phyloP scores from a whole-genome alignment of 805 yeast species.

The Cyberlindnera euphorbiae region DNA sequence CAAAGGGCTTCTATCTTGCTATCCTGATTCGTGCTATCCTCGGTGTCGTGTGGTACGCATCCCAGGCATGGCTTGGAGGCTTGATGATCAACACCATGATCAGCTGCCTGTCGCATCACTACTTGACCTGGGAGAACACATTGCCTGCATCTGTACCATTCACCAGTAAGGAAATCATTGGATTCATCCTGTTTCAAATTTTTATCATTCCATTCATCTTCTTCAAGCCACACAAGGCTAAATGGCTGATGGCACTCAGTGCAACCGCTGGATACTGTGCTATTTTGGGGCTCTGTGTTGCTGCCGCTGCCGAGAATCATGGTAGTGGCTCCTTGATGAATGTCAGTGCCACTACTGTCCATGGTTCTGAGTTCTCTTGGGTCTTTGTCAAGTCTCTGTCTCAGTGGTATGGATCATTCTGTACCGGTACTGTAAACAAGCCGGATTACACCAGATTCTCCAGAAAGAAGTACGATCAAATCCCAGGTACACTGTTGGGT shows the following conservation, averaged over 20 bases:
- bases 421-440: constrained; percentile 34
- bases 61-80: constrained; percentile 9
- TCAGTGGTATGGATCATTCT: constrained; percentile 35
- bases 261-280: constrained; percentile 1
- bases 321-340: constrained; percentile 6
- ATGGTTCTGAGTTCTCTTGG: constrained; percentile 27
- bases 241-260: neutral
- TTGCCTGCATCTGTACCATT: constrained; percentile 8
- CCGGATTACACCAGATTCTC: constrained; percentile 37
- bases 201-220: constrained; percentile 2
- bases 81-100: constrained; percentile 4
- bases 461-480: constrained; percentile 19
- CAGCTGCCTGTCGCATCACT: neutral
- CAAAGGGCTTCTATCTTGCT: constrained; percentile 38
- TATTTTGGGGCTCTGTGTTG: constrained; percentile 4
- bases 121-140: constrained; percentile 6
- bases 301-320: constrained; percentile 6
- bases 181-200: constrained; percentile 4
- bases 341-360: constrained; percentile 2
- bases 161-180: constrained; percentile 4
- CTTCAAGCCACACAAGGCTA: constrained; percentile 3
- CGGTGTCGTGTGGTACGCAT: constrained; percentile 9
- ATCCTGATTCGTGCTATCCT: constrained; percentile 37
- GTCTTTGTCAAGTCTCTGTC: constrained; percentile 34
- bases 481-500: constrained; percentile 26